Conservation (phyloP, 176 grass and related monocot species). For the Zea mays region Zm-B73-REFERENCE-NAM-5.0 NC_050100.1:204304501-204305000, state of each 20-base stretch:
- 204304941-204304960: constrained; percentile 25
- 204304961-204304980: constrained; percentile 12
- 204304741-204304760: constrained; percentile 45
- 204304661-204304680: background rate
- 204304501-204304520: background rate
- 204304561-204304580: background rate
- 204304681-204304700: background rate
- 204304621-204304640: no score
- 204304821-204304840: background rate
- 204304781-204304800: background rate
- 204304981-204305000: constrained; percentile 9
- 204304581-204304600: background rate
- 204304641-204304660: background rate
- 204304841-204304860: background rate
- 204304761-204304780: constrained; percentile 24
- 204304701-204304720: background rate
- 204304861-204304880: constrained; percentile 31
- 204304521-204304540: background rate
- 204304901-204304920: background rate
- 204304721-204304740: constrained; percentile 28
- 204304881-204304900: background rate
- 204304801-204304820: constrained; percentile 19
- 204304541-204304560: background rate
- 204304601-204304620: background rate
- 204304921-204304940: background rate